Percentiles rank a stretch among this genome's conserved stretches.
Conservation (phyloP, 768 basidiomycete species). For the Suillus lakei region DNA sequence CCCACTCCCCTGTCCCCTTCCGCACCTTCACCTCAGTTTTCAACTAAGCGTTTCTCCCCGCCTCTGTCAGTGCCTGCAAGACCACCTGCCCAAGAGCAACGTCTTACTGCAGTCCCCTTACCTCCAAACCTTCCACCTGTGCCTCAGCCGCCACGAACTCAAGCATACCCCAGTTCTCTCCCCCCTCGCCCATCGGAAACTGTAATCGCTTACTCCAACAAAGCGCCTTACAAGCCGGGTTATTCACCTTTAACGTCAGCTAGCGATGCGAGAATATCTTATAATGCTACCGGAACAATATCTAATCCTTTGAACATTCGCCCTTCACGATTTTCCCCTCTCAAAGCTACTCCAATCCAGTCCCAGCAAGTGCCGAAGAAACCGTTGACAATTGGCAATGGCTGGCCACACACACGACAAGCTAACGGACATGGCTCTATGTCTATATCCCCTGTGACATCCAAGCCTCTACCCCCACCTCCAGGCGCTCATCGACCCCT, state of each 20-base stretch:
- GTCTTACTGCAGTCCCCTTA: background rate
- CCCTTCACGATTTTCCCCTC: slow-evolving; percentile 43
- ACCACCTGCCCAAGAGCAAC: slow-evolving; percentile 19
- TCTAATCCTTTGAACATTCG: slow-evolving; percentile 61
- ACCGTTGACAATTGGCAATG: slow-evolving; percentile 48
- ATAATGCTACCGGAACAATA: slow-evolving; percentile 46
- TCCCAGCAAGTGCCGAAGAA: slow-evolving; percentile 34
- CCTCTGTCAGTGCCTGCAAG: slow-evolving; percentile 14
- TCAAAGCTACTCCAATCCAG: slow-evolving; percentile 14
- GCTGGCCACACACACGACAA: slow-evolving; percentile 47
- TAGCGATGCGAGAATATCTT: slow-evolving; percentile 37
- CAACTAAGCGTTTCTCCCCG: slow-evolving; percentile 16
- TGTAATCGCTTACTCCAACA: slow-evolving; percentile 15
- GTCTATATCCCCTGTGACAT: slow-evolving; percentile 5
- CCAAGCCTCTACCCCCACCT: slow-evolving; percentile 21
- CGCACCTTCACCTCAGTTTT: background rate
- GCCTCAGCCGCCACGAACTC: slow-evolving; percentile 19
- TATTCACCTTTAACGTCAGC: slow-evolving; percentile 35
- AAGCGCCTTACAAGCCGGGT: slow-evolving; percentile 21
- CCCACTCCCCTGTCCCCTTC: background rate
- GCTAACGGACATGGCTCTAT: slow-evolving; percentile 28
- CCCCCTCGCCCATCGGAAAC: slow-evolving; percentile 24
- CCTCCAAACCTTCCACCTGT: slow-evolving; percentile 17
- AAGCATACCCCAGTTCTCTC: slow-evolving; percentile 14
- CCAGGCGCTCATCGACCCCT: slow-evolving; percentile 22